Percentiles rank a stretch among this genome's conserved stretches.
Conservation (phyloP, 2,329 filamentous ascomycete genomes). For the Nigrospora osmanthi region DNA sequence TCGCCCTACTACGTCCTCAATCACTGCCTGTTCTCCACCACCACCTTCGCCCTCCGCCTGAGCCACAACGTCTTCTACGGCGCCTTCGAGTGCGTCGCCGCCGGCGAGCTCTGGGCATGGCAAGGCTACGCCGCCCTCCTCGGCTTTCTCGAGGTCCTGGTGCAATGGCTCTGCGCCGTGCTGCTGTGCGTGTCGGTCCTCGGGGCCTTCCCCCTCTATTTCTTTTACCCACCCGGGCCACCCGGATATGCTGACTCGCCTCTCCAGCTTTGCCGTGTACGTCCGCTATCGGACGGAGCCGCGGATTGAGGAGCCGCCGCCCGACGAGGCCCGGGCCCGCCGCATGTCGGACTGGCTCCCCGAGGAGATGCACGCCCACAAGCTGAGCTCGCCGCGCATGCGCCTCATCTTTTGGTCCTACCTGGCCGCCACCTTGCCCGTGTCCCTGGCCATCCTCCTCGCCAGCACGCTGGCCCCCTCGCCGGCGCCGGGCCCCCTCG, state of each 20-base stretch:
- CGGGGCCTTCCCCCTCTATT: not conserved
- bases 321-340: constrained; percentile 4
- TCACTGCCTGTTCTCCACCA: constrained; percentile 6
- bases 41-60: constrained; percentile 5
- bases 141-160: constrained; percentile 4
- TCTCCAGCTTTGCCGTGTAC: constrained; percentile 1
- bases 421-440: constrained; percentile 1
- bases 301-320: not conserved
- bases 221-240: not conserved
- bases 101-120: constrained; percentile 4
- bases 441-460: constrained; percentile 2
- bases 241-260: not conserved
- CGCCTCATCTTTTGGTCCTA: constrained; percentile 1
- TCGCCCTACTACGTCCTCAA: constrained; percentile 8
- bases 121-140: constrained; percentile 5
- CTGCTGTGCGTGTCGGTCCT: constrained; percentile 1
- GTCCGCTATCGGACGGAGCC: constrained; percentile 4
- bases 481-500: not conserved
- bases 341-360: constrained; percentile 5
- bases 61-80: constrained; percentile 6
- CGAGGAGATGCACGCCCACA: constrained; percentile 5
- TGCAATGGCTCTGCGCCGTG: constrained; percentile 6
- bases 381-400: constrained; percentile 5
- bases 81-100: constrained; percentile 4
- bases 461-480: constrained; percentile 2